Evolutionary conservation across 108 stramenopile species (phyloP).

Genomic region (Discostella pseudostelligera): DNA sequence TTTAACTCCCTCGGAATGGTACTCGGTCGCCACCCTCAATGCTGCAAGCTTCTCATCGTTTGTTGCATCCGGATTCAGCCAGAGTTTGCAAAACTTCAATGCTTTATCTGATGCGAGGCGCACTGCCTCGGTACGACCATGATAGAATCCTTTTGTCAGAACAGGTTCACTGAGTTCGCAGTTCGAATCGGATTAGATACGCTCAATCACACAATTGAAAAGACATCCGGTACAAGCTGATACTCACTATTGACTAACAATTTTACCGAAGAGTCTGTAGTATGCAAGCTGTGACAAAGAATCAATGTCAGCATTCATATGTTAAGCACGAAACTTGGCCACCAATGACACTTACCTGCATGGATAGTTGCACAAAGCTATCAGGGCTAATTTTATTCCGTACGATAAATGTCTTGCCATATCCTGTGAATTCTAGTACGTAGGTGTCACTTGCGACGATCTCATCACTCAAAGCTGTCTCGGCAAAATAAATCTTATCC

Average conservation of each 20-base stretch:
- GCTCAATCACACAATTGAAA: neutral
- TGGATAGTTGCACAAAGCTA: constrained; percentile 73
- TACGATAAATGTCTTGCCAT: constrained; percentile 75
- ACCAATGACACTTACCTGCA: neutral
- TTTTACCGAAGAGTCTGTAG: constrained; percentile 74
- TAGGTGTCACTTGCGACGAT: constrained; percentile 68
- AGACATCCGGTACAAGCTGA: neutral
- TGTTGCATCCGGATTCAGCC: constrained; percentile 34
- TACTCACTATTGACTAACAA: constrained; percentile 73
- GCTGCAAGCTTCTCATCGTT: constrained; percentile 60
- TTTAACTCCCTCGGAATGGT: constrained; percentile 67
- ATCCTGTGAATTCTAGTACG: constrained; percentile 75
- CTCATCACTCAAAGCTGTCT: constrained; percentile 78
- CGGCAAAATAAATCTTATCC: constrained; percentile 75
- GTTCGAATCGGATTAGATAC: constrained; percentile 6
- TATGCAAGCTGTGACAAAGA: constrained; percentile 78
- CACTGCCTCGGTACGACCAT: constrained; percentile 89
- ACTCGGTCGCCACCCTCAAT: constrained; percentile 54
- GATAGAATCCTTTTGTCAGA: constrained; percentile 78
- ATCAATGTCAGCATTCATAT: too few relatives aligned
- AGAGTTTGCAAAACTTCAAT: constrained; percentile 58
- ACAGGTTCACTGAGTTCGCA: constrained; percentile 60
- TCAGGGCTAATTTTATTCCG: constrained; percentile 80
- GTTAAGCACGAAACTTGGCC: too few relatives aligned
- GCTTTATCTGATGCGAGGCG: constrained; percentile 70